phyloP scores from a whole-genome alignment of 352 stramenopile species.

The Phytophthora sp. region DNA sequence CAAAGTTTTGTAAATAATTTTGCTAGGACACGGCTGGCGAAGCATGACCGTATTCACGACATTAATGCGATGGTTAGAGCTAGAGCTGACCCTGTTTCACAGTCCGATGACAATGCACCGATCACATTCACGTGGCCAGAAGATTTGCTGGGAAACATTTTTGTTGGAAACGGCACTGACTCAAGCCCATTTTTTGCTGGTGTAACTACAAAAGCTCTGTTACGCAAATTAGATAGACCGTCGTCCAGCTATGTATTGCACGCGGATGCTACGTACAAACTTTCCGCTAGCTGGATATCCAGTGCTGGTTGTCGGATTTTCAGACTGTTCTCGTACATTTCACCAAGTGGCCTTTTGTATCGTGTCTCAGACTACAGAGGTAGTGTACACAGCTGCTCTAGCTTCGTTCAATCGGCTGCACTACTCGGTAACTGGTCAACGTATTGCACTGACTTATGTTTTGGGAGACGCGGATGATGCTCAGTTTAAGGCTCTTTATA shows the following conservation, averaged over 20 bases:
- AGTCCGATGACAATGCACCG: neutral
- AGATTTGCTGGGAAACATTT: neutral
- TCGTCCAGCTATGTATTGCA: slow-evolving; percentile 2
- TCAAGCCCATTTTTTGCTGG: neutral
- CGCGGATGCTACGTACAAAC: slow-evolving; percentile 23
- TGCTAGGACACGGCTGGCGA: neutral
- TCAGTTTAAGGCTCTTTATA: neutral
- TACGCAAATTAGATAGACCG: neutral
- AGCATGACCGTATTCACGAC: neutral
- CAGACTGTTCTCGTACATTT: neutral
- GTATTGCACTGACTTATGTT: neutral
- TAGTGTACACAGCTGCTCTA: neutral
- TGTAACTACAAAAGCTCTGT: neutral
- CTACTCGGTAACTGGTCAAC: neutral
- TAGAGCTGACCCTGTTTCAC: neutral
- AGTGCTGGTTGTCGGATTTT: neutral
- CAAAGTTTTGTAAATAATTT: slow-evolving; percentile 7
- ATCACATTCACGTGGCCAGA: neutral
- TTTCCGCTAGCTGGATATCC: slow-evolving; percentile 5
- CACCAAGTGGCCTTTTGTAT: neutral
- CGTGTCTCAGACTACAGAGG: neutral
- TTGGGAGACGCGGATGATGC: neutral
- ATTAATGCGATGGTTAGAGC: neutral
- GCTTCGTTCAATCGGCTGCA: neutral
- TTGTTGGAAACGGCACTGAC: neutral